A percentile compares a stretch with the other conserved stretches of the same genome.
Evolutionary conservation across 331 rosid species (phyloP).

Genomic region (Quercus phellos): DNA sequence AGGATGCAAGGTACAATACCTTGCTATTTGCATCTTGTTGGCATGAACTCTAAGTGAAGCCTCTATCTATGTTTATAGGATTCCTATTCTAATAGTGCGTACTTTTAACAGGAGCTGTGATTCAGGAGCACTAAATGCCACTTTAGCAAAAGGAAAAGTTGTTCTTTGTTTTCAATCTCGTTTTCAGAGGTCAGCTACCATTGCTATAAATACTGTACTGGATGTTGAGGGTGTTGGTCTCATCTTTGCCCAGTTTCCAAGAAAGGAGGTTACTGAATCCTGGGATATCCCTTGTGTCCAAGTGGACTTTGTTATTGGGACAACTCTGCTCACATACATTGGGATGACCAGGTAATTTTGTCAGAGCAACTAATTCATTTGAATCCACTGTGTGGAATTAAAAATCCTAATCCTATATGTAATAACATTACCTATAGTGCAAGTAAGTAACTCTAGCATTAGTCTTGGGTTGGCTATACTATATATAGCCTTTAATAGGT

Average conservation of each 20-base stretch:
- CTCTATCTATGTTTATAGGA: not conserved
- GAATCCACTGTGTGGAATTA: not conserved
- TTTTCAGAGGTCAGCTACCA: conserved; percentile 29
- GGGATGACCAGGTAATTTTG: conserved; percentile 32
- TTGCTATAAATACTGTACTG: conserved; percentile 34
- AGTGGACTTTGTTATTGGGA: conserved; percentile 47
- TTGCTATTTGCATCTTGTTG: not conserved
- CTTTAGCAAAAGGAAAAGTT: conserved; percentile 56
- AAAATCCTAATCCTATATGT: not conserved
- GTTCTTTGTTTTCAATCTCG: conserved; percentile 57
- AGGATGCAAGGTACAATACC: conserved; percentile 40
- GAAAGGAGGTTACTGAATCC: conserved; percentile 40
- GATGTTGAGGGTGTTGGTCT: conserved; percentile 37
- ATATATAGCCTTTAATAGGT: no score
- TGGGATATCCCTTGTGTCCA: conserved; percentile 33
- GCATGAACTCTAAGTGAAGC: not conserved
- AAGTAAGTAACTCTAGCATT: no score
- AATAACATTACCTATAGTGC: no score
- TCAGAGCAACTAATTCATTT: not conserved
- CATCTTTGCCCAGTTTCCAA: conserved; percentile 50
- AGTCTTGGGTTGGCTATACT: no score
- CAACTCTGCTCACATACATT: conserved; percentile 44
- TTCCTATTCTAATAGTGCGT: not conserved
- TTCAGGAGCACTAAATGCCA: conserved; percentile 44
- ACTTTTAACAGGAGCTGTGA: conserved; percentile 42